Conservation (phyloP, 495 filamentous ascomycete genomes). For the Penicillium crystallinum region DNA sequence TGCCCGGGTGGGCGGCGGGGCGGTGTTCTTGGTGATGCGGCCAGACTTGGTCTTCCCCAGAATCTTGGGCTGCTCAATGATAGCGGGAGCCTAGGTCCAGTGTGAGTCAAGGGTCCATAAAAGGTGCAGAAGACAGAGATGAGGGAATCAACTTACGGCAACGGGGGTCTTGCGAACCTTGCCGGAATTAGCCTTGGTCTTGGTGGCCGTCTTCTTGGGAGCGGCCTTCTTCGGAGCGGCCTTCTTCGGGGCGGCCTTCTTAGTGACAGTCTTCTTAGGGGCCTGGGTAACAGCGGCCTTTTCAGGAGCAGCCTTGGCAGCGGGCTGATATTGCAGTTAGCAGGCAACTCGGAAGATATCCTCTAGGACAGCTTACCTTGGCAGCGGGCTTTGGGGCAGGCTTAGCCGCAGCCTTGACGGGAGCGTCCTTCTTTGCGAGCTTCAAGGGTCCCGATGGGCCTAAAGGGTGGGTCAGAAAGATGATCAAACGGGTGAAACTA, state of each 20-base stretch:
- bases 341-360: background rate
- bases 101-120: constrained; percentile 3
- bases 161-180: constrained; percentile 50
- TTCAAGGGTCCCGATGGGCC: constrained; percentile 93
- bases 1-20: constrained; percentile 43
- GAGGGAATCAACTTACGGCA: constrained; percentile 30
- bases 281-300: constrained; percentile 31
- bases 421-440: constrained; percentile 75
- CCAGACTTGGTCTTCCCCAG: constrained; percentile 88
- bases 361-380: constrained; percentile 36
- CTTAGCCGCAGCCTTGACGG: constrained; percentile 41
- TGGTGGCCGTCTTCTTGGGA: constrained; percentile 23
- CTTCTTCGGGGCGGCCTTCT: constrained; percentile 35
- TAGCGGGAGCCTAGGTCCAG: constrained; percentile 51
- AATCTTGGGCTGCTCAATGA: constrained; percentile 68
- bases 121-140: background rate
- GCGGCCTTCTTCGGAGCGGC: too few species aligned
- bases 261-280: constrained; percentile 31
- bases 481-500: background rate
- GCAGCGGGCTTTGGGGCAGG: constrained; percentile 41
- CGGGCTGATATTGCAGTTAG: constrained; percentile 42
- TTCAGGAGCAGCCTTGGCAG: constrained; percentile 43
- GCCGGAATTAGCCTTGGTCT: constrained; percentile 49
- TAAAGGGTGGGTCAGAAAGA: constrained; percentile 42
- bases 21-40: constrained; percentile 72